Conservation (phyloP, 257 asterid genomes). For the Plectranthus barbatus region DNA sequence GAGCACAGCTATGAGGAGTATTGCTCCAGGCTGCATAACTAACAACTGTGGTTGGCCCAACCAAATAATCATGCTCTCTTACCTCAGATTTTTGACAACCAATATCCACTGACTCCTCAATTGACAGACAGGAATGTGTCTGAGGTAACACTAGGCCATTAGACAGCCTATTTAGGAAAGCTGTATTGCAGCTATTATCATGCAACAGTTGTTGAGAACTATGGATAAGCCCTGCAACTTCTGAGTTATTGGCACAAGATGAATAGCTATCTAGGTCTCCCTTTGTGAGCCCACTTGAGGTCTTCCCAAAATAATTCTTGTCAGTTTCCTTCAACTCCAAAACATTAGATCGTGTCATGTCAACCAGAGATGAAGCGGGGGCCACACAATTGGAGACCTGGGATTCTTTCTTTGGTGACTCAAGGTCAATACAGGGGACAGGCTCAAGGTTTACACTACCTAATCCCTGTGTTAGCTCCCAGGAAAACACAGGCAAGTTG, state of each 20-base stretch:
- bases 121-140: conserved; percentile 16
- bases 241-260: conserved; percentile 26
- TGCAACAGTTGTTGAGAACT: conserved; percentile 18
- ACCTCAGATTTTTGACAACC: conserved; percentile 18
- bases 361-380: conserved; percentile 24
- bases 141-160: conserved; percentile 26
- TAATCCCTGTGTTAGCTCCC: conserved; percentile 20
- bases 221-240: conserved; percentile 23
- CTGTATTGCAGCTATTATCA: conserved; percentile 23
- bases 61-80: conserved; percentile 15
- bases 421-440: conserved; percentile 15
- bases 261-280: conserved; percentile 18
- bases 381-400: conserved; percentile 18
- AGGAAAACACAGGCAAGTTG: conserved; percentile 15
- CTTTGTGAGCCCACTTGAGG: conserved; percentile 14
- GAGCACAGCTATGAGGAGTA: conserved; percentile 22
- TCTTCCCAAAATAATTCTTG: conserved; percentile 15
- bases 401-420: conserved; percentile 19
- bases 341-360: conserved; percentile 18
- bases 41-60: conserved; percentile 18
- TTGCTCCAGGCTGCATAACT: conserved; percentile 27
- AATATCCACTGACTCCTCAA: conserved; percentile 17
- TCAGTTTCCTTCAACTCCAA: conserved; percentile 20
- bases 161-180: conserved; percentile 22
- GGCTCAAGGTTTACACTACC: conserved; percentile 25